These are phyloP conservation scores for Phytophthora meadii DNA, from an alignment of 352 stramenopile genomes.

Conservation along the genomic window DNA sequence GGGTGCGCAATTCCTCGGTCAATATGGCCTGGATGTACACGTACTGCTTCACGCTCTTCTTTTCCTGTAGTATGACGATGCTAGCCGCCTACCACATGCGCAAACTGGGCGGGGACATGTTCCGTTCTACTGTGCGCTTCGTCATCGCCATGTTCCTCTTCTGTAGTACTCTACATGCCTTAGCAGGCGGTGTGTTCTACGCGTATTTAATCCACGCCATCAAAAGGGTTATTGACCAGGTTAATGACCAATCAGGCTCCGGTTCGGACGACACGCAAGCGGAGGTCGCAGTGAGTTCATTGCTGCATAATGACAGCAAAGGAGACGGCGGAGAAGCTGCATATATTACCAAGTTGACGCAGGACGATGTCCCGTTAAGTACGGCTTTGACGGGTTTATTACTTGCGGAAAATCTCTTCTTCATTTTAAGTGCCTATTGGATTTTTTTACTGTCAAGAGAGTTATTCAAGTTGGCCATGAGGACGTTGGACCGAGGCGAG, in stretches of 20 bases:
- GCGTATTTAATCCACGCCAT: slow-evolving; percentile 56
- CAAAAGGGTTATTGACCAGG: slow-evolving; percentile 22
- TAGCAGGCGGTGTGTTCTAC: slow-evolving; percentile 65
- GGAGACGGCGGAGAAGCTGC: slow-evolving; percentile 61
- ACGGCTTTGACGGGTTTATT: slow-evolving; percentile 54
- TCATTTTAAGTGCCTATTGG: slow-evolving; percentile 74
- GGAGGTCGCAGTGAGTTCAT: slow-evolving; percentile 27
- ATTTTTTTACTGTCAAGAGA: slow-evolving; percentile 65
- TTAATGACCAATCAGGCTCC: slow-evolving; percentile 15
- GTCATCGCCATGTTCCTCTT: slow-evolving; percentile 70
- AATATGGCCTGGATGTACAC: slow-evolving; percentile 72
- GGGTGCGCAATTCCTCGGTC: slow-evolving; percentile 31
- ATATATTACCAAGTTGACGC: slow-evolving; percentile 69
- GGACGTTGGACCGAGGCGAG: slow-evolving; percentile 59
- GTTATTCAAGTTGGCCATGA: slow-evolving; percentile 68
- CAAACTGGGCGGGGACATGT: slow-evolving; percentile 64
- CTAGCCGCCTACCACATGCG: slow-evolving; percentile 71
- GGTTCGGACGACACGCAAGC: slow-evolving; percentile 18
- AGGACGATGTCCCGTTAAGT: slow-evolving; percentile 47
- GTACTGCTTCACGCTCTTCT: slow-evolving; percentile 59
- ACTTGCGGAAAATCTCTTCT: slow-evolving; percentile 66
- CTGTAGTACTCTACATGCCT: slow-evolving; percentile 57
- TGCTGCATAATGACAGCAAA: slow-evolving; percentile 53
- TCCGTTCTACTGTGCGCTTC: slow-evolving; percentile 78
- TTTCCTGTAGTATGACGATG: slow-evolving; percentile 63